phyloP scores from a whole-genome alignment of 257 asterid genomes.

The Solanum sitiens region DNA sequence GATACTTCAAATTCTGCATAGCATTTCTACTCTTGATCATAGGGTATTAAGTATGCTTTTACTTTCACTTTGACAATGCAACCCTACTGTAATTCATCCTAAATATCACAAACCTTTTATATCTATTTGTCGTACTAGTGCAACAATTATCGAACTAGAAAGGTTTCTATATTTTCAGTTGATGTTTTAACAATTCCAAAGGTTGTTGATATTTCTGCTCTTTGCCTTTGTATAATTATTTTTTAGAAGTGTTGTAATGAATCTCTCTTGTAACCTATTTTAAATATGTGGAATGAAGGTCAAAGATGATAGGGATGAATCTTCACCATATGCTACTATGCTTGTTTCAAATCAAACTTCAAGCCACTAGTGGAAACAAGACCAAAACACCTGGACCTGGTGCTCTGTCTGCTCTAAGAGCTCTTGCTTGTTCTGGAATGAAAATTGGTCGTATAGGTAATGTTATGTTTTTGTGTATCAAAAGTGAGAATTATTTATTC shows the following conservation, averaged over 20 bases:
- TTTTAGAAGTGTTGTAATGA: background rate
- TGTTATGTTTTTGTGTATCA: background rate
- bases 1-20: background rate
- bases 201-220: background rate
- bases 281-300: background rate
- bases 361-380: background rate
- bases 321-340: background rate
- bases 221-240: background rate
- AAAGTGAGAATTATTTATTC: background rate
- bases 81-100: background rate
- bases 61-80: background rate
- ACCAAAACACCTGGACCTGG: background rate
- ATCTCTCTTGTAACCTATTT: background rate
- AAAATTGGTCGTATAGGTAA: background rate
- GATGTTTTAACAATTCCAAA: background rate
- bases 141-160: background rate
- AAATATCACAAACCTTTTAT: background rate
- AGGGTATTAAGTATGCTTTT: background rate
- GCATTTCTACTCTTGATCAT: background rate
- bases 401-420: constrained; percentile 1
- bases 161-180: background rate
- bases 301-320: background rate
- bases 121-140: background rate
- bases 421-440: background rate
- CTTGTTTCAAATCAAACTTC: background rate